Percentiles rank a stretch among this genome's conserved stretches.
Evolutionary conservation across 805 yeast species (phyloP).

Genomic region (Torulaspora microellipsoides): DNA sequence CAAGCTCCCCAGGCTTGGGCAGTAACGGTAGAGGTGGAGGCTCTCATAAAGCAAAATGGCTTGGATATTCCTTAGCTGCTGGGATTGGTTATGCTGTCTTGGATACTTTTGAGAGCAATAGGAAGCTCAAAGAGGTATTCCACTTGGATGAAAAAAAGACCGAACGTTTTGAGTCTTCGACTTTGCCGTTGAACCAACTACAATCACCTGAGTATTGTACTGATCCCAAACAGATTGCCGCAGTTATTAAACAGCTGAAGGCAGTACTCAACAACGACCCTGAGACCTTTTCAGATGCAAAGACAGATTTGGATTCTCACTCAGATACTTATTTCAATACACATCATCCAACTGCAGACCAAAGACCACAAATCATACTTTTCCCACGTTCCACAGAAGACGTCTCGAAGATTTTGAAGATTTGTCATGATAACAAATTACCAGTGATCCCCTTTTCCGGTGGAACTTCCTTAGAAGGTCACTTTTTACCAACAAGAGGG

Average conservation of each 20-base stretch:
- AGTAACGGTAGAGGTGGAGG: neutral
- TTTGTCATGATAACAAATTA: slow-evolving; percentile 54
- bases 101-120: slow-evolving; percentile 2
- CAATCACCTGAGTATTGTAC: slow-evolving; percentile 29
- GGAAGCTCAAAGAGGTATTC: slow-evolving; percentile 2
- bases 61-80: slow-evolving; percentile 10
- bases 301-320: slow-evolving; percentile 46
- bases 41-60: neutral
- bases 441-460: slow-evolving; percentile 80
- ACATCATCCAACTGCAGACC: slow-evolving; percentile 56
- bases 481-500: slow-evolving; percentile 63
- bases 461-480: slow-evolving; percentile 80
- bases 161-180: slow-evolving; percentile 10
- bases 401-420: slow-evolving; percentile 57
- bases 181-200: slow-evolving; percentile 19
- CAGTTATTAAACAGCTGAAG: slow-evolving; percentile 42
- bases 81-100: slow-evolving; percentile 11
- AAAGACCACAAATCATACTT: slow-evolving; percentile 54
- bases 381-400: slow-evolving; percentile 64
- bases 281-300: slow-evolving; percentile 30
- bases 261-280: slow-evolving; percentile 36
- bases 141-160: neutral
- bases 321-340: slow-evolving; percentile 59
- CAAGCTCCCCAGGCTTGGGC: neutral
- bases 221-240: slow-evolving; percentile 37